Percentiles rank a stretch among this genome's conserved stretches.
Evolutionary conservation across 192 early-diverging fungal genomes (phyloP).

Genomic region (Allomyces macrogynus): DNA sequence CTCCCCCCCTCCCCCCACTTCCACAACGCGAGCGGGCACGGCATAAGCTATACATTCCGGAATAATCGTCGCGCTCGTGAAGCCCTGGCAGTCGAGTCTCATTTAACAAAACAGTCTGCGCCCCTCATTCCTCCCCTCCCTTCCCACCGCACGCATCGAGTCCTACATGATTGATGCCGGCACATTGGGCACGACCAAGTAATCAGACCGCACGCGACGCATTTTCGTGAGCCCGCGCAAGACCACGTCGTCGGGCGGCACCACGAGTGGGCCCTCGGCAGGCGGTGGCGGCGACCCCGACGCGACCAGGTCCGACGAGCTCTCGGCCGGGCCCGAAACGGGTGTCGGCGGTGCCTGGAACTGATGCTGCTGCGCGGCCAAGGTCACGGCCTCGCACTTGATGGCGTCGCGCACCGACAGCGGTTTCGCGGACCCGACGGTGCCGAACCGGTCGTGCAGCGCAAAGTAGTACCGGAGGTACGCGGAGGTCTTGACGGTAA

Average conservation of each 20-base stretch:
- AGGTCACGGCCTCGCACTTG: too few species aligned
- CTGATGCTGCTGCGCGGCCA: too few species aligned
- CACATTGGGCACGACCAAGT: not conserved
- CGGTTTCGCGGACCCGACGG: slow-evolving; percentile 3
- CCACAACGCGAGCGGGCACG: too few species aligned
- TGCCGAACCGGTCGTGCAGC: slow-evolving; percentile 29
- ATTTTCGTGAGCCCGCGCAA: not conserved
- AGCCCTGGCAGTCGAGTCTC: too few species aligned
- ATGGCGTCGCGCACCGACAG: slow-evolving; percentile 4
- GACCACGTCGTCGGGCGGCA: too few species aligned
- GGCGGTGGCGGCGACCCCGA: not conserved
- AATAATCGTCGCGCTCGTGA: too few species aligned
- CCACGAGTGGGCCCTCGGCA: not conserved
- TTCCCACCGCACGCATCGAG: too few species aligned
- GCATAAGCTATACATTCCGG: too few species aligned
- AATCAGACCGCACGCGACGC: not conserved
- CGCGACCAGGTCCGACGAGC: not conserved
- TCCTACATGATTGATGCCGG: not conserved
- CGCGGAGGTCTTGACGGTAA: slow-evolving; percentile 38
- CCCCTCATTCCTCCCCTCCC: too few species aligned
- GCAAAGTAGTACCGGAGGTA: slow-evolving; percentile 44
- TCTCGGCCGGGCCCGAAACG: not conserved
- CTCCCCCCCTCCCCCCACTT: too few species aligned
- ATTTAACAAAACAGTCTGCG: too few species aligned
- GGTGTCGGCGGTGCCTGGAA: not conserved